Percentiles rank a stretch among this genome's conserved stretches.
Evolutionary conservation across 306 rosid species (phyloP).

Genomic region (Quercus alba): DNA sequence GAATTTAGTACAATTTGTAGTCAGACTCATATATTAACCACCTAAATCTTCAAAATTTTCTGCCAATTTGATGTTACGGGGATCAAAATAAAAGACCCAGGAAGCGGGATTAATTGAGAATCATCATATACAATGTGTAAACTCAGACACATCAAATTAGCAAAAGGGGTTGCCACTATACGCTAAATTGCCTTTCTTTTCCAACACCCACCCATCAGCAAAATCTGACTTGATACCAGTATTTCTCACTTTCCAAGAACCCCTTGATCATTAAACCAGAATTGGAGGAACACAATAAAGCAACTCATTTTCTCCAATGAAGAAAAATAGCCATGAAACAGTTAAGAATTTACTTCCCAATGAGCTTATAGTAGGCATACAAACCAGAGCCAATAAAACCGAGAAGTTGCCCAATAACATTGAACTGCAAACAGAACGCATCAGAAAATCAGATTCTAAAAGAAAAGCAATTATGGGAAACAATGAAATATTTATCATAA

Average conservation of each 20-base stretch:
- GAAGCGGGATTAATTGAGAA: conserved; percentile 1
- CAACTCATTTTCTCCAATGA: conserved; percentile 2
- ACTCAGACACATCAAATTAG: conserved; percentile 5
- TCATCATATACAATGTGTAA: conserved; percentile 24
- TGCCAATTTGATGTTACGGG: conserved; percentile 1
- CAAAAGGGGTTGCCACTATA: background rate
- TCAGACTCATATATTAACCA: background rate
- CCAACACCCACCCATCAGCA: conserved; percentile 2
- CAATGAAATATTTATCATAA: background rate
- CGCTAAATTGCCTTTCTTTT: background rate
- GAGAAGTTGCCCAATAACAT: conserved; percentile 68
- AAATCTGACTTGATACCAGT: background rate
- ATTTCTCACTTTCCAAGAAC: background rate
- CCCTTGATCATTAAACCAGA: background rate
- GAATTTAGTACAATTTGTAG: background rate
- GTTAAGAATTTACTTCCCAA: conserved; percentile 55
- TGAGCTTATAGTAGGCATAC: conserved; percentile 81
- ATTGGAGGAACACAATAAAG: background rate
- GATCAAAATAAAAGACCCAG: conserved; percentile 10
- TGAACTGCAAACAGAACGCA: conserved; percentile 56
- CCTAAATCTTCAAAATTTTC: background rate
- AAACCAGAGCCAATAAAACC: conserved; percentile 84
- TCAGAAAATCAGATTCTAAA: background rate
- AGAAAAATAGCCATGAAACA: conserved; percentile 14
- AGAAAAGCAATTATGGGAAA: background rate